phyloP scores from a whole-genome alignment of 257 asterid species.

The Catharanthus roseus region DNA sequence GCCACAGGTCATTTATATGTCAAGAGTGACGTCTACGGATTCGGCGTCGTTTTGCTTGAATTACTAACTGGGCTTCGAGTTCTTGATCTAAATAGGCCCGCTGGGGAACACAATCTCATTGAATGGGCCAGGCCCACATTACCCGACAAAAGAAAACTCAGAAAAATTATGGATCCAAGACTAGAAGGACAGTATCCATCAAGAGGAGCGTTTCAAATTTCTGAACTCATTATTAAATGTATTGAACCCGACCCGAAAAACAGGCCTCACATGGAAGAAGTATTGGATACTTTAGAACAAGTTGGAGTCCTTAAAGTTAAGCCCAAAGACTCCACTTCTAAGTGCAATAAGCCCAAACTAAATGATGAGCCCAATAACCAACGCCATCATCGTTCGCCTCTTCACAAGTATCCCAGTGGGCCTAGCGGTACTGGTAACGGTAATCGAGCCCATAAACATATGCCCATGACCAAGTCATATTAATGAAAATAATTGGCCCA shows the following conservation, averaged over 20 bases:
- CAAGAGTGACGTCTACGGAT: slow-evolving; percentile 81
- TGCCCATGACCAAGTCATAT: slow-evolving; percentile 17
- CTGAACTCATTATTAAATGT: slow-evolving; percentile 44
- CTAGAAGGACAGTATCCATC: slow-evolving; percentile 55
- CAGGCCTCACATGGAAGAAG: slow-evolving; percentile 60
- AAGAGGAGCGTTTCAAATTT: slow-evolving; percentile 34
- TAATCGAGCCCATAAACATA: background rate
- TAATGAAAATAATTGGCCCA: slow-evolving; percentile 1
- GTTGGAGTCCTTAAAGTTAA: slow-evolving; percentile 27
- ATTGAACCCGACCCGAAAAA: slow-evolving; percentile 61
- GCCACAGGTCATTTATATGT: slow-evolving; percentile 94
- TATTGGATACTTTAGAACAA: slow-evolving; percentile 35
- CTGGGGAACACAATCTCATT: slow-evolving; percentile 42
- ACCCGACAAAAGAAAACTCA: slow-evolving; percentile 48
- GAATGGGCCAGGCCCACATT: slow-evolving; percentile 81
- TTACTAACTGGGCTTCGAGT: slow-evolving; percentile 61
- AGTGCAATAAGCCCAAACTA: too few relatives aligned
- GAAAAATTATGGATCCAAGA: slow-evolving; percentile 60
- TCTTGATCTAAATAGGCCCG: slow-evolving; percentile 57
- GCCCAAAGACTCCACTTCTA: slow-evolving; percentile 24
- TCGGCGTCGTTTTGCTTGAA: slow-evolving; percentile 74
- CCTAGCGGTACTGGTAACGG: slow-evolving; percentile 9
- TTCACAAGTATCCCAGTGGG: slow-evolving; percentile 20
- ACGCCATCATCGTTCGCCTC: slow-evolving; percentile 22
- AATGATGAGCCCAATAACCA: background rate